A percentile compares a stretch with the other conserved stretches of the same genome.
Evolutionary conservation across 306 rosid genomes (phyloP).

Genomic region (Cucumis cinereus): DNA sequence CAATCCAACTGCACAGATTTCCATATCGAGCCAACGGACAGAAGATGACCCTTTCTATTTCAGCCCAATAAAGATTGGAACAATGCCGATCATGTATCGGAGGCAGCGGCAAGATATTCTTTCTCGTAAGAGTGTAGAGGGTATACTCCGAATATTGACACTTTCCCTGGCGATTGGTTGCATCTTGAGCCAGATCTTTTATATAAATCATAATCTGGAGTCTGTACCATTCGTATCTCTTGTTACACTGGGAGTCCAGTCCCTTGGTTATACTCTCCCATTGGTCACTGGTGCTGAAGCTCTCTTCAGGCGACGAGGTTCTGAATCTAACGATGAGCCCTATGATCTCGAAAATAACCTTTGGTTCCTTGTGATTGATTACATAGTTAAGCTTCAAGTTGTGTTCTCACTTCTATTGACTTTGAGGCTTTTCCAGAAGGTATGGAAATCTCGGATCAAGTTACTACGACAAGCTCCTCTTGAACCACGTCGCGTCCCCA

Average conservation of each 20-base stretch:
- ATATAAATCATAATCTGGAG: constrained; percentile 42
- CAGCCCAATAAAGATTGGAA: constrained; percentile 37
- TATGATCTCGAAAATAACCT: constrained; percentile 37
- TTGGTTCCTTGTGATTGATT: constrained; percentile 55
- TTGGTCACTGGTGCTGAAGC: constrained; percentile 80
- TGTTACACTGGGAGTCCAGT: constrained; percentile 69
- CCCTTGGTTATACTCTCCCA: constrained; percentile 75
- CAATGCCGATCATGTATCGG: constrained; percentile 55
- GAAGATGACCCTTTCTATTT: constrained; percentile 62
- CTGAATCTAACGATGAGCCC: constrained; percentile 31
- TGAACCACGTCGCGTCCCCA: constrained; percentile 45
- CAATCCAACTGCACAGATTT: constrained; percentile 52
- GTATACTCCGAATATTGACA: constrained; percentile 62
- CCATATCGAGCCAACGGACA: constrained; percentile 55
- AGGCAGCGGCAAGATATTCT: constrained; percentile 68
- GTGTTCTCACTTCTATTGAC: constrained; percentile 59
- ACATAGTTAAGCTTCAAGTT: constrained; percentile 61
- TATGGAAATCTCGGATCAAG: constrained; percentile 76
- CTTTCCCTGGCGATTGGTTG: constrained; percentile 62
- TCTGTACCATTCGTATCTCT: constrained; percentile 65
- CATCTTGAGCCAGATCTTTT: constrained; percentile 59
- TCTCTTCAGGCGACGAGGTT: constrained; percentile 46
- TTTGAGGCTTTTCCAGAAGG: constrained; percentile 78
- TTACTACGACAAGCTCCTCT: constrained; percentile 41
- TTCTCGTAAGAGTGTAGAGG: constrained; percentile 67